These are phyloP conservation scores for Amylocystis lapponica DNA, from an alignment of 768 basidiomycete species.

Conservation along the genomic window DNA sequence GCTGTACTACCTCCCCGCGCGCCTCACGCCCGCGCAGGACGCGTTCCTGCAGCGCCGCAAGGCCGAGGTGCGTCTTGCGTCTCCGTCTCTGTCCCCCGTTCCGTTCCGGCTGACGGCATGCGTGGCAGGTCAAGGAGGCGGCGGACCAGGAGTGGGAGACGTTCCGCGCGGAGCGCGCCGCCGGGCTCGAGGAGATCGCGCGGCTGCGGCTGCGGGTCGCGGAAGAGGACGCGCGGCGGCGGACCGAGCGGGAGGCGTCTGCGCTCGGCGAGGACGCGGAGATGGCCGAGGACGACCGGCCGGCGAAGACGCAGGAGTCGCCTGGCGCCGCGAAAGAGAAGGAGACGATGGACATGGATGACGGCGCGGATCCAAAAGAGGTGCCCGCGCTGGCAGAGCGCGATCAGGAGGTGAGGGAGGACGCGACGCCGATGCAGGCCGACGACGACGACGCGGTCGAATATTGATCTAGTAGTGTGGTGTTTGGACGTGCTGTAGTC, in stretches of 20 bases:
- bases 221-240: slow-evolving; percentile 56
- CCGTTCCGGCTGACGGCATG: not conserved
- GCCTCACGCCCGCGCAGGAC: slow-evolving; percentile 66
- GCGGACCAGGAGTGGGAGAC: slow-evolving; percentile 62
- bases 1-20: slow-evolving; percentile 68
- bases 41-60: slow-evolving; percentile 57
- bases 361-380: no score
- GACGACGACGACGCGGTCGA: slow-evolving; percentile 82
- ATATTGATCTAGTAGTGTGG: no score
- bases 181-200: slow-evolving; percentile 57
- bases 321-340: slow-evolving; percentile 2
- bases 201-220: slow-evolving; percentile 57
- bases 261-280: slow-evolving; percentile 31
- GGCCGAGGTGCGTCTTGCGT: slow-evolving; percentile 45
- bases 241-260: slow-evolving; percentile 31
- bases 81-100: not conserved
- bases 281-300: slow-evolving; percentile 15
- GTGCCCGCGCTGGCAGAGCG: slow-evolving; percentile 1
- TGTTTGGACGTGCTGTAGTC: no score
- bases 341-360: slow-evolving; percentile 6
- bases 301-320: slow-evolving; percentile 6
- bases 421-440: slow-evolving; percentile 39
- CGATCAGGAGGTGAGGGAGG: not conserved
- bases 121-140: slow-evolving; percentile 51
- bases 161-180: slow-evolving; percentile 56